Evolutionary conservation across 1,284 basidiomycete species (phyloP).

Genomic region (Sanghuangporus weigelae): DNA sequence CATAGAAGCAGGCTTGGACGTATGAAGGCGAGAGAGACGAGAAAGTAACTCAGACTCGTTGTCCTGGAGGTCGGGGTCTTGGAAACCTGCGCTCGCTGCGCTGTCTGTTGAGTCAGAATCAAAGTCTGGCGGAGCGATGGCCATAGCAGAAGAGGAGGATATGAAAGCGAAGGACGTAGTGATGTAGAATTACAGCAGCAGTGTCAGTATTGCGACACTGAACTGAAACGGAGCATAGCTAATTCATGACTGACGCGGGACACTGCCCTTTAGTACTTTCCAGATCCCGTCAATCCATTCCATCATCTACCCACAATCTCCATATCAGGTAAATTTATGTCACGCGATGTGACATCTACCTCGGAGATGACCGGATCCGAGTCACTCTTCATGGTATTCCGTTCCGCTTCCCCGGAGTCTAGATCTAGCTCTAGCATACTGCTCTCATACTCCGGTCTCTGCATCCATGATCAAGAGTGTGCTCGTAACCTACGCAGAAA

Average conservation of each 20-base stretch:
- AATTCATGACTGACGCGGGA: neutral
- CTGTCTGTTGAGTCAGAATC: slow-evolving; percentile 11
- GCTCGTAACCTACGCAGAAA: neutral
- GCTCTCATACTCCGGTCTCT: neutral
- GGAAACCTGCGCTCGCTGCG: neutral
- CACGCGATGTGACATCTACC: neutral
- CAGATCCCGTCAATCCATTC: neutral
- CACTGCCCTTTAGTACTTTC: slow-evolving; percentile 3
- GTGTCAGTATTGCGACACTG: neutral
- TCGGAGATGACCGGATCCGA: slow-evolving; percentile 1
- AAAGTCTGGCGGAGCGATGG: slow-evolving; percentile 8
- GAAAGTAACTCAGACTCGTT: neutral
- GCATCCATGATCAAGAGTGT: neutral
- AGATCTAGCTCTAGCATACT: neutral
- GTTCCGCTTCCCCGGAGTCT: neutral
- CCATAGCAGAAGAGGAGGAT: neutral
- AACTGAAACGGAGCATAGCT: neutral
- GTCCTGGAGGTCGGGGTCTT: neutral
- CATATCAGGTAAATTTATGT: neutral
- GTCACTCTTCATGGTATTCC: too few species aligned
- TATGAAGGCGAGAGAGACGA: neutral
- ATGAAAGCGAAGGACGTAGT: too few species aligned
- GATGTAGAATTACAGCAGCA: too few species aligned
- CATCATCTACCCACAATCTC: neutral
- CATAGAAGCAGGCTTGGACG: neutral